These are phyloP conservation scores for Zea mays DNA, from an alignment of 176 grass and related monocot species.

Conservation along the genomic window Zm-B73-REFERENCE-NAM-5.0 NC_050097.1:11669501-11670000, in stretches of 20 bases:
- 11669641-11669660: neutral
- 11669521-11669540: neutral
- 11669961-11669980: conserved; percentile 58
- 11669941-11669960: conserved; percentile 88
- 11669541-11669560: neutral
- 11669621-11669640: neutral
- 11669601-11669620: neutral
- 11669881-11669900: conserved; percentile 49
- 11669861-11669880: conserved; percentile 67
- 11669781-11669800: neutral
- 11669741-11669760: neutral
- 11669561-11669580: conserved; percentile 7
- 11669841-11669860: conserved; percentile 50
- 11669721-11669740: neutral
- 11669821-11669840: neutral
- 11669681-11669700: neutral
- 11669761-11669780: neutral
- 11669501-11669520: neutral
- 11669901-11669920: conserved; percentile 65
- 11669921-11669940: conserved; percentile 97
- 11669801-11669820: conserved; percentile 7
- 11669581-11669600: conserved; percentile 15
- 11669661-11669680: neutral
- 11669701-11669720: neutral
- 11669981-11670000: conserved; percentile 9